Percentiles rank a stretch among this genome's conserved stretches.
Evolutionary conservation across 1,284 basidiomycete species (phyloP).

Genomic region (Cryptococcus floricola): DNA sequence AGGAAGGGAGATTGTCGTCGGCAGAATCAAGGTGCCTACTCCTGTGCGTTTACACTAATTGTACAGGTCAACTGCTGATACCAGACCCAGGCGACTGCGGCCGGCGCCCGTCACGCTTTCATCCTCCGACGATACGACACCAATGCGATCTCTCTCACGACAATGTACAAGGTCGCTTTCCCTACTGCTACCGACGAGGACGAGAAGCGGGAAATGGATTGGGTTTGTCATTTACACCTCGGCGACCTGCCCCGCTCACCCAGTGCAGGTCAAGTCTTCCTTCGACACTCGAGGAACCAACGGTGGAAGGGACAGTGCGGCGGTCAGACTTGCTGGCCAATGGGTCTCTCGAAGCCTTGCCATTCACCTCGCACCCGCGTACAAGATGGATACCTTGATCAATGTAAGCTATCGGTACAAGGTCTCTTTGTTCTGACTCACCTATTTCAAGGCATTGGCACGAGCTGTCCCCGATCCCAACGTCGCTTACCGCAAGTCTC

Average conservation of each 20-base stretch:
- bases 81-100: constrained; percentile 55
- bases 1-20: constrained; percentile 78
- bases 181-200: constrained; percentile 74
- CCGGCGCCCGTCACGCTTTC: constrained; percentile 65
- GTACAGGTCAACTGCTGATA: not conserved
- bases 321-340: constrained; percentile 75
- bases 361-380: constrained; percentile 51
- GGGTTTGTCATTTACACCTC: constrained; percentile 51
- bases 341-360: constrained; percentile 73
- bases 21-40: constrained; percentile 89
- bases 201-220: constrained; percentile 78
- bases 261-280: constrained; percentile 58
- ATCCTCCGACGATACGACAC: constrained; percentile 95
- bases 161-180: constrained; percentile 97
- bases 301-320: constrained; percentile 60
- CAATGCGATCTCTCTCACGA: constrained; percentile 87
- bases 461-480: constrained; percentile 72
- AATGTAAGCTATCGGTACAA: not conserved
- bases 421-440: not conserved
- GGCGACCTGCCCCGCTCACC: not conserved
- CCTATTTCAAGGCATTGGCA: constrained; percentile 56
- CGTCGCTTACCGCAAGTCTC: constrained; percentile 65
- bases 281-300: constrained; percentile 79
- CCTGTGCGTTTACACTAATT: not conserved
- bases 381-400: constrained; percentile 30